Conservation (phyloP, 2,329 filamentous ascomycete genomes). For the Nannizziopsis arthrosporioides region DNA sequence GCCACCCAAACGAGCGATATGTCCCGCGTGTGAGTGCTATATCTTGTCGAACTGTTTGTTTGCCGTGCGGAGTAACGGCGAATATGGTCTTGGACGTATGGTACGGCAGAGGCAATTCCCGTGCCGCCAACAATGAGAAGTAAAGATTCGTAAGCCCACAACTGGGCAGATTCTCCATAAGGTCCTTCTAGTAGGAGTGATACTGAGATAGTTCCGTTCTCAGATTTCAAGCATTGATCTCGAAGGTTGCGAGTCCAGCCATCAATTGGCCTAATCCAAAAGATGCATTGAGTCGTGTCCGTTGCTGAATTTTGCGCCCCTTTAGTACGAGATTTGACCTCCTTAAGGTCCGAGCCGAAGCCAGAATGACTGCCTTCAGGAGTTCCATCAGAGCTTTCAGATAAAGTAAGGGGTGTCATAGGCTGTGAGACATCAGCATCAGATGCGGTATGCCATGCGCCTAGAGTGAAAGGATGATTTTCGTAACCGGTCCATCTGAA, state of each 20-base stretch:
- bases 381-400: neutral
- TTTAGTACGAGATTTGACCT: slow-evolving; percentile 7
- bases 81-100: slow-evolving; percentile 20
- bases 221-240: slow-evolving; percentile 19
- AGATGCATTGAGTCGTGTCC: slow-evolving; percentile 22
- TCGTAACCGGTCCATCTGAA: slow-evolving; percentile 33
- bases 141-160: slow-evolving; percentile 37
- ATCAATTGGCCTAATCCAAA: slow-evolving; percentile 37
- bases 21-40: slow-evolving; percentile 9
- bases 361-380: neutral
- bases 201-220: slow-evolving; percentile 17
- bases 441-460: slow-evolving; percentile 10
- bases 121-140: slow-evolving; percentile 35
- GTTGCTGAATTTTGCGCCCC: neutral
- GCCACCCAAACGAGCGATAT: slow-evolving; percentile 19
- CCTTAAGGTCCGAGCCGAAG: neutral
- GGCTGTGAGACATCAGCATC: neutral
- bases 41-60: neutral
- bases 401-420: neutral
- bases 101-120: slow-evolving; percentile 36
- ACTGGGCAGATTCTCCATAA: slow-evolving; percentile 31
- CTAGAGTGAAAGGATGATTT: slow-evolving; percentile 39
- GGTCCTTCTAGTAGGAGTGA: slow-evolving; percentile 37
- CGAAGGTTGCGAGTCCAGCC: slow-evolving; percentile 35
- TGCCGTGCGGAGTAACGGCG: slow-evolving; percentile 2